Conservation (phyloP, 192 early-diverging fungal genomes). For the Chytriomyces confervae region DNA sequence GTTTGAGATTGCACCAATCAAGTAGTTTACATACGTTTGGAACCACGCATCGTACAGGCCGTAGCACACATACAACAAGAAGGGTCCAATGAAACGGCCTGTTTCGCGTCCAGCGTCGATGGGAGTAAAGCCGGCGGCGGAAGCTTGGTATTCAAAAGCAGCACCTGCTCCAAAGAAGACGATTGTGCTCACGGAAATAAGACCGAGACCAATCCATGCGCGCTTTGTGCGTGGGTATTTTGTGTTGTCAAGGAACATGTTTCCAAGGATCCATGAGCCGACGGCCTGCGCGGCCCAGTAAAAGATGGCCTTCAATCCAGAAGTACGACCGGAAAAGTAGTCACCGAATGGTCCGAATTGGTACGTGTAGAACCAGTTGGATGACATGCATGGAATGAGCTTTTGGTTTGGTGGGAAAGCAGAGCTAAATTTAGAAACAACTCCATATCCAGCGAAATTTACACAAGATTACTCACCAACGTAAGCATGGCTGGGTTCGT, state of each 20-base stretch:
- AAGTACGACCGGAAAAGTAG: constrained; percentile 18
- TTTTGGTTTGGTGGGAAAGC: neutral
- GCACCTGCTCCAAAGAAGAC: constrained; percentile 30
- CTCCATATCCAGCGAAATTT: too few species aligned
- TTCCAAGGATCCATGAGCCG: constrained; percentile 19
- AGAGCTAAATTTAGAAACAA: too few species aligned
- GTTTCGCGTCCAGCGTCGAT: constrained; percentile 33
- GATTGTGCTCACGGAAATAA: constrained; percentile 31
- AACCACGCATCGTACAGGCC: constrained; percentile 83
- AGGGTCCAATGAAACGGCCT: constrained; percentile 56
- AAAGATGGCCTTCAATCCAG: constrained; percentile 22
- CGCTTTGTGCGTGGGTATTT: constrained; percentile 62
- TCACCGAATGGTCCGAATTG: constrained; percentile 56
- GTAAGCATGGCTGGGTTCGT: constrained; percentile 70
- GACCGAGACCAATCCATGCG: constrained; percentile 59
- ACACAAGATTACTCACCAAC: constrained; percentile 39
- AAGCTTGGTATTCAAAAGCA: constrained; percentile 44
- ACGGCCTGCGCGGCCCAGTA: constrained; percentile 15
- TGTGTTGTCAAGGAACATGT: constrained; percentile 55
- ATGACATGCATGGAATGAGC: constrained; percentile 61
- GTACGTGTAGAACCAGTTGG: constrained; percentile 85
- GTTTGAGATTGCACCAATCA: constrained; percentile 85
- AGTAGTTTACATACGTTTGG: constrained; percentile 84
- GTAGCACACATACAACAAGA: constrained; percentile 76
- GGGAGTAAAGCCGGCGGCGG: constrained; percentile 58